Evolutionary conservation across 495 filamentous ascomycete genomes (phyloP).

Genomic region (Chaetomidium leptoderma): DNA sequence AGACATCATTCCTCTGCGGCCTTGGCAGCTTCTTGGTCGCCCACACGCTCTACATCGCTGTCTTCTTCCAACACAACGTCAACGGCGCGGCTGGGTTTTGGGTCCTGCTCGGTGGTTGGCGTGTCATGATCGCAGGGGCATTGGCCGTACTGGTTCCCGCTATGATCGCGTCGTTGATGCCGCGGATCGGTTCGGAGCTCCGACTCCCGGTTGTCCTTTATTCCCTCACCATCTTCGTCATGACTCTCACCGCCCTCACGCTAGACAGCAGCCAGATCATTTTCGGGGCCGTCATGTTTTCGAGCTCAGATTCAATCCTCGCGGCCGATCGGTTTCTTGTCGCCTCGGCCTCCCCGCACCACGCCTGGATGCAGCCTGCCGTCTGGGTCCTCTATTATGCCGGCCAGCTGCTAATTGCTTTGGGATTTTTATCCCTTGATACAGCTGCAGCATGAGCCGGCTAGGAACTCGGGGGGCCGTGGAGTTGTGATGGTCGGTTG

Average conservation of each 20-base stretch:
- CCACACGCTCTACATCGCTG: constrained; percentile 25
- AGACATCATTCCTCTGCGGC: constrained; percentile 23
- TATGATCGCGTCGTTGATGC: constrained; percentile 22
- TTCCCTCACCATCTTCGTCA: constrained; percentile 46
- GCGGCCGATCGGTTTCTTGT: constrained; percentile 27
- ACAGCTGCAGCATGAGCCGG: too few species aligned
- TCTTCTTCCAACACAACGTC: constrained; percentile 14
- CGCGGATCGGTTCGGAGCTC: constrained; percentile 33
- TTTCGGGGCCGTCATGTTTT: constrained; percentile 26
- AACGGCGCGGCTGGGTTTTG: not conserved
- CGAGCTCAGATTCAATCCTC: constrained; percentile 26
- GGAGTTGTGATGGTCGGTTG: too few species aligned
- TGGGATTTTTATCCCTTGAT: constrained; percentile 17
- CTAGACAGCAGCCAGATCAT: constrained; percentile 15
- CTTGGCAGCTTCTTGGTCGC: constrained; percentile 27
- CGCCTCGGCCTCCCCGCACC: not conserved
- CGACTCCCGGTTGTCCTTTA: constrained; percentile 50
- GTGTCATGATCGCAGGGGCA: not conserved
- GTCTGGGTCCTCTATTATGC: constrained; percentile 32
- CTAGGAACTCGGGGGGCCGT: too few species aligned
- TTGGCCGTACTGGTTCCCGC: constrained; percentile 6
- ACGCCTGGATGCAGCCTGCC: constrained; percentile 26
- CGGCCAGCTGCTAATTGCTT: constrained; percentile 30
- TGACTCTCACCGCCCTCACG: constrained; percentile 24
- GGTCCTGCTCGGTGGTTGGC: constrained; percentile 1